These are phyloP conservation scores for Jacaranda copaia DNA, from an alignment of 257 asterid species.

Conservation along the genomic window DNA sequence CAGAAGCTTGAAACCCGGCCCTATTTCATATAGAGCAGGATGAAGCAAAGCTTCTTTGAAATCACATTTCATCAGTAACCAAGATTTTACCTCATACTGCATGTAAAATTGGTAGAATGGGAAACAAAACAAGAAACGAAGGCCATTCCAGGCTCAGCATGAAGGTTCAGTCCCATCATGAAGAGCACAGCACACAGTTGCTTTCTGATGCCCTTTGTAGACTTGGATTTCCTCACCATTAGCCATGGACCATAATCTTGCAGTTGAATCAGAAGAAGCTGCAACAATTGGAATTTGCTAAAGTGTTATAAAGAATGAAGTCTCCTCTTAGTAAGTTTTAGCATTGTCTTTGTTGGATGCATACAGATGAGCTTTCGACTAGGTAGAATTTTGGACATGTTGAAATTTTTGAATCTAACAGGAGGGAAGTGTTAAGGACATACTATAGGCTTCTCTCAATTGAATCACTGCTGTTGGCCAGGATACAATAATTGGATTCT, in stretches of 20 bases:
- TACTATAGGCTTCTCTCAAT: too few species aligned
- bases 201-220: conserved; percentile 92
- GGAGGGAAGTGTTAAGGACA: too few species aligned
- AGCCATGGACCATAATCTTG: conserved; percentile 87
- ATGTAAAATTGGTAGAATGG: background rate
- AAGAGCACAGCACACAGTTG: conserved; percentile 94
- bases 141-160: conserved; percentile 26
- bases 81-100: too few species aligned
- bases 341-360: too few species aligned
- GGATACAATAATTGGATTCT: too few species aligned
- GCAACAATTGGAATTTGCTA: conserved; percentile 29
- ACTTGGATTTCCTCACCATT: conserved; percentile 84
- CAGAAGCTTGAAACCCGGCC: background rate
- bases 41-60: background rate
- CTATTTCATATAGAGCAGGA: background rate
- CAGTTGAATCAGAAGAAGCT: conserved; percentile 96
- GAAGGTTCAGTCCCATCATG: conserved; percentile 90
- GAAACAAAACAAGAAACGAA: background rate
- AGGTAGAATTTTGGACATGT: too few species aligned
- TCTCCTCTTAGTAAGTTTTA: too few species aligned
- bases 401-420: too few species aligned
- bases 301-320: background rate
- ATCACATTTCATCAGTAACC: too few species aligned
- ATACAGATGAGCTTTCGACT: too few species aligned
- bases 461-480: too few species aligned